Conservation (phyloP, 257 asterid genomes). For the Penstemon davidsonii region DNA sequence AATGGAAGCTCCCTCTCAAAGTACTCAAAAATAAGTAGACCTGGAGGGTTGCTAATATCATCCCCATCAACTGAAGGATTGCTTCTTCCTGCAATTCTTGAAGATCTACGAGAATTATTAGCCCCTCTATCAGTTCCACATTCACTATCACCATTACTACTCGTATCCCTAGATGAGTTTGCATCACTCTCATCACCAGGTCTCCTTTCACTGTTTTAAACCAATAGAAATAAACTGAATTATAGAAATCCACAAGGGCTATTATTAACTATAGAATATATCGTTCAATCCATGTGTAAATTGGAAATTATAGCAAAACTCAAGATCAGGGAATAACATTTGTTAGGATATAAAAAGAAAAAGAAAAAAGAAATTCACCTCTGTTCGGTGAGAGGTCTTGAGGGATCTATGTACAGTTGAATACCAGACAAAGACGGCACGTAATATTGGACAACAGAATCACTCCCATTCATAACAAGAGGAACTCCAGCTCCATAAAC, state of each 20-base stretch:
- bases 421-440: slow-evolving; percentile 89
- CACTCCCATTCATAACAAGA: slow-evolving; percentile 60
- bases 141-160: slow-evolving; percentile 73
- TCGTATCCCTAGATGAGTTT: slow-evolving; percentile 73
- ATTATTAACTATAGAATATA: slow-evolving; percentile 2
- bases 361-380: slow-evolving; percentile 38
- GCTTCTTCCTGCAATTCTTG: slow-evolving; percentile 40
- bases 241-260: neutral
- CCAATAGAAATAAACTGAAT: slow-evolving; percentile 11
- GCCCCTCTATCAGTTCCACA: slow-evolving; percentile 47
- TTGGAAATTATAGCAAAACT: neutral
- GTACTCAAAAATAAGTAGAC: slow-evolving; percentile 66
- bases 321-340: neutral
- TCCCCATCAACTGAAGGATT: slow-evolving; percentile 42
- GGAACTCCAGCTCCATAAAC: slow-evolving; percentile 97
- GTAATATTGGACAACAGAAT: slow-evolving; percentile 82
- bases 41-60: slow-evolving; percentile 61
- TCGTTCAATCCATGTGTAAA: neutral
- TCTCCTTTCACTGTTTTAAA: slow-evolving; percentile 46
- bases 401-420: slow-evolving; percentile 75
- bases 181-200: slow-evolving; percentile 86
- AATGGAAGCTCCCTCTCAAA: slow-evolving; percentile 75
- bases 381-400: slow-evolving; percentile 44
- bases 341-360: neutral
- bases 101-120: slow-evolving; percentile 35